Evolutionary conservation across 345 rosid species (phyloP), one percentile per base, ranked within the genome.

Genomic region (Citrus unshiu): DNA sequence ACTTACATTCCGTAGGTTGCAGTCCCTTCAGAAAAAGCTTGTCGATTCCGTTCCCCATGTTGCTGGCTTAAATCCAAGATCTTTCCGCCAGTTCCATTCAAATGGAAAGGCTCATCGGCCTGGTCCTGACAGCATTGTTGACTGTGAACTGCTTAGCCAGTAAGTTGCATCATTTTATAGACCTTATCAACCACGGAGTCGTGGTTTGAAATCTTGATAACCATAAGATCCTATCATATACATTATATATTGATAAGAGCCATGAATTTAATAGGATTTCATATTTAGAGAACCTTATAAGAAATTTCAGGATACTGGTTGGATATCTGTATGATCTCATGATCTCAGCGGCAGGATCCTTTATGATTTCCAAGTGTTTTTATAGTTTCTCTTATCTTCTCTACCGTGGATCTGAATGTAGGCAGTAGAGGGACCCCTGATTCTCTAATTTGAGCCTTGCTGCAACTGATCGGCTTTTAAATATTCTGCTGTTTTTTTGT

Each of bases 41-140:
- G 91, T 91, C 71, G 97, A 96, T 77, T 89, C 94, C 72, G 94
- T 94, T 88, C 91, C 97, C 69, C 99, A 96, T 83, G 91, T 89
- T 30, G 98, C 97, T 51, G 99, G 99, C 78, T 85, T 94, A 80
- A 94, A 96, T 82, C 99, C 99, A 43, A 89, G 87, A 83, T 88
- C 99, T 78, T 96, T 94, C 85, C 95, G 97, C 74, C 98, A 91
- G 83, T 96, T 96, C 82, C 84, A 68, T 35, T 83, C 98, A 18
- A 82, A 85, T 69, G 97, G 99, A 80, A 96, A 86, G 82, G 99
- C 93, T 77, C 94, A 93, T 74, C 89, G 92, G 77, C 93, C 97
- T 77, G 98, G 99, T 54, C 99, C 98, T 66, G 99, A 96, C 74
- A 94, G 91, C 87, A 92, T 94, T 68, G 94, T 96, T 76, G 99